Evolutionary conservation across 129 eudicot species (phyloP).

Genomic region (Arctium minus): DNA sequence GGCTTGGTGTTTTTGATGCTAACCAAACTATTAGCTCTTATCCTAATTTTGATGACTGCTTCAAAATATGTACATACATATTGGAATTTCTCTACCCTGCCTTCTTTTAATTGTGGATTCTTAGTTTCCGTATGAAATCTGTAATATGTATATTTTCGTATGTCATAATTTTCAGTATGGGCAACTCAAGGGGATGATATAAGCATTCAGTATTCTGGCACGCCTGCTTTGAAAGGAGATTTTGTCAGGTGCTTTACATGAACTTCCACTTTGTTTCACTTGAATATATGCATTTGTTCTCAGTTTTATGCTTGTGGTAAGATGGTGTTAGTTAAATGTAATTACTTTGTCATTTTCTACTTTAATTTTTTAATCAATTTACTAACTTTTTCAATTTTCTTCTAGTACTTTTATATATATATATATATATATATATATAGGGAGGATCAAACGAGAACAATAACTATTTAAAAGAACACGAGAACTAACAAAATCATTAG

Average conservation of each 20-base stretch:
- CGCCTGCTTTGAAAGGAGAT: slow-evolving; percentile 96
- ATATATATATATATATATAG: too few species aligned
- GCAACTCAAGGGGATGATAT: slow-evolving; percentile 97
- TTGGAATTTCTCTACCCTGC: background rate
- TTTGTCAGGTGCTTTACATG: slow-evolving; percentile 75
- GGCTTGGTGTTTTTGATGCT: slow-evolving; percentile 89
- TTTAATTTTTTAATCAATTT: background rate
- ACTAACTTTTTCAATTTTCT: background rate
- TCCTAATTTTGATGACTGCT: slow-evolving; percentile 68
- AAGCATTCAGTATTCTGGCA: slow-evolving; percentile 97
- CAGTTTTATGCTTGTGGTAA: background rate
- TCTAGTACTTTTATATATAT: background rate
- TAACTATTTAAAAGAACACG: too few species aligned
- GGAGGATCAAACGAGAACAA: too few species aligned
- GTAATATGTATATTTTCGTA: background rate
- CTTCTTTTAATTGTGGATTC: background rate
- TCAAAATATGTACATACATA: slow-evolving; percentile 44
- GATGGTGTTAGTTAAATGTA: background rate
- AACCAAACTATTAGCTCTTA: slow-evolving; percentile 65
- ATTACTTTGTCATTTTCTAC: background rate
- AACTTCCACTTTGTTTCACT: background rate
- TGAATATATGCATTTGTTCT: slow-evolving; percentile 13
- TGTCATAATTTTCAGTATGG: slow-evolving; percentile 59
- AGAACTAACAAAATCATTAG: too few species aligned
- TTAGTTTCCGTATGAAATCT: slow-evolving; percentile 8